Base-by-base conservation (phyloP, 2,329 filamentous ascomycete genomes). In the Colletotrichum nymphaeae region DNA sequence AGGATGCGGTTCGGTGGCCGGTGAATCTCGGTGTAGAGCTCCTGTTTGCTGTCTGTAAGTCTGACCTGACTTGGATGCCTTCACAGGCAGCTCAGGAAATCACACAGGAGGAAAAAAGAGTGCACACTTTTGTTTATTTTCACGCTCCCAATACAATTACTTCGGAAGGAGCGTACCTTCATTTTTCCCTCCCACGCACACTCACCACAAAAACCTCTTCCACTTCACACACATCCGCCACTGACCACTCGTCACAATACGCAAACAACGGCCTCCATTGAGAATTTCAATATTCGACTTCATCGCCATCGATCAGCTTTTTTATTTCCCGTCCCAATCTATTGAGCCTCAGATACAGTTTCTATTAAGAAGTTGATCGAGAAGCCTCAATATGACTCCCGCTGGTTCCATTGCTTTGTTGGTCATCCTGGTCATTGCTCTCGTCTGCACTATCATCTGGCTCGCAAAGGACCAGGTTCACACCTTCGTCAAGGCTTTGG, bases 391-490 rank as follows among this genome's bases (percentile, higher is more conserved):
- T 16, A 83, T 83, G 80, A 67, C 65, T 16, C 80, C 82, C 11
- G 77, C 80, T 5, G 75, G 74, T 28, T 73, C 71, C 6, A 79
- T 84, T 8, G 82, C 80, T 28, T 73, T 83, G 58, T 65, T 83
- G 5, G 55, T 84, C 30, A 67, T 84, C 12, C 72, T 77, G 12
- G 72, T 85, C 32, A 75, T 82, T 62, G 55, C 75, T 7, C 65
- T 83, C 35, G 69, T 82, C 55, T 78, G 72, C 22, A 30, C 78
- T 22, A 35, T 84, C 32, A 75, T 71, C 58, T 84, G 78, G 76
- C 79, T 79, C 55, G 75, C 79, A 72, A 80, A 80, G 35, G 74
- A 69, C 52, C 72, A 77, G 52, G 73, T 85, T 60, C 75, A 78
- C 55, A 72, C 66, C 28, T 84, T 83, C 71, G 78, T 80, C 30